A percentile compares a stretch with the other conserved stretches of the same genome.
Evolutionary conservation across 2,329 filamentous ascomycete species (phyloP).

Genomic region (Aspergillus calidoustus): DNA sequence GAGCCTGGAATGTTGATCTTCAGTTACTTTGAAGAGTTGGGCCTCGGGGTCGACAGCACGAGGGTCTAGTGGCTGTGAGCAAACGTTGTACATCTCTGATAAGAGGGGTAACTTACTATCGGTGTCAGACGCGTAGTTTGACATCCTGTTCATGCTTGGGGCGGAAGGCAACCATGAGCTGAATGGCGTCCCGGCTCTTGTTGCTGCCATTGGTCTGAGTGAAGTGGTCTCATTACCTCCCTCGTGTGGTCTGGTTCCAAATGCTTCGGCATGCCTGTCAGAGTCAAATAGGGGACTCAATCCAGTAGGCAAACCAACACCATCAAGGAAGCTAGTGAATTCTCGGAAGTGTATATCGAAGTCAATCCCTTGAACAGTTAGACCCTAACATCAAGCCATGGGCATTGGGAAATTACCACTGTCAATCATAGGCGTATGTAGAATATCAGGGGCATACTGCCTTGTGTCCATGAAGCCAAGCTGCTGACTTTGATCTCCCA

Average conservation of each 20-base stretch:
- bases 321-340: constrained; percentile 16
- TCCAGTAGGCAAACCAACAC: constrained; percentile 9
- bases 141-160: constrained; percentile 7
- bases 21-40: constrained; percentile 25
- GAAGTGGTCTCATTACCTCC: background rate
- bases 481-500: background rate
- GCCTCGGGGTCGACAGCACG: background rate
- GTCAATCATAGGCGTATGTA: background rate
- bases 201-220: background rate
- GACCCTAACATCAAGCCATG: background rate
- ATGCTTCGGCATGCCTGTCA: background rate
- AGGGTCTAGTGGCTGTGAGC: background rate
- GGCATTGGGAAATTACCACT: background rate
- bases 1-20: constrained; percentile 2
- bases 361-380: background rate
- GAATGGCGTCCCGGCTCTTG: constrained; percentile 10
- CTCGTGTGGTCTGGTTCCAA: background rate
- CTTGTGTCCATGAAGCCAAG: background rate
- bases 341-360: constrained; percentile 10
- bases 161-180: constrained; percentile 14
- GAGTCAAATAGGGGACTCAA: constrained; percentile 5
- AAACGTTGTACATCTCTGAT: background rate
- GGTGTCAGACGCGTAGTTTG: background rate
- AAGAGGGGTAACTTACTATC: background rate
- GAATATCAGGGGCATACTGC: background rate